These are phyloP conservation scores for Babesia sp. DNA, from an alignment of 169 alveolate genomes.

Conservation along the genomic window DNA sequence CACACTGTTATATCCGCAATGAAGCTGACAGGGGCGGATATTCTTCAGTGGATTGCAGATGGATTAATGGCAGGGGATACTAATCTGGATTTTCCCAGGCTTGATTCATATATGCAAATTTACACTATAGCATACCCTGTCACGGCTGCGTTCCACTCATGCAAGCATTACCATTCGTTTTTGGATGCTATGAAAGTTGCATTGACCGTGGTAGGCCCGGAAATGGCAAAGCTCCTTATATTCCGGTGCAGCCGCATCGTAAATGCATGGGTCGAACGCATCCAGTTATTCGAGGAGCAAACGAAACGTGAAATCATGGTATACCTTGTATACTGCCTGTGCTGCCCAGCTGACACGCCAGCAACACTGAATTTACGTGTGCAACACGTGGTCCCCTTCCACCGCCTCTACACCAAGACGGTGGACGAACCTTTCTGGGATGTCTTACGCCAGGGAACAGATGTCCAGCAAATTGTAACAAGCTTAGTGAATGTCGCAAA, in stretches of 20 bases:
- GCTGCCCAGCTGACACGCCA: constrained; percentile 19
- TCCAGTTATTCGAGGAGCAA: constrained; percentile 33
- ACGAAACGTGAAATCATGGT: constrained; percentile 29
- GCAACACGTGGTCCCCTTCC: constrained; percentile 55
- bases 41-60: constrained; percentile 14
- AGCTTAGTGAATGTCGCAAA: constrained; percentile 10
- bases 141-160: constrained; percentile 25
- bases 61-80: constrained; percentile 15
- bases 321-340: constrained; percentile 34
- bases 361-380: neutral
- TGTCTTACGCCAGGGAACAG: constrained; percentile 8
- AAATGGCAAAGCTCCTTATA: constrained; percentile 28
- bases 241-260: constrained; percentile 56
- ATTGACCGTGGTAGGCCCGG: neutral
- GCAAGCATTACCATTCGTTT: constrained; percentile 35
- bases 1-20: constrained; percentile 33
- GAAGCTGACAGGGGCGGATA: constrained; percentile 17
- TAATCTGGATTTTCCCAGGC: neutral
- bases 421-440: constrained; percentile 61
- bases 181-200: constrained; percentile 14
- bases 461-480: neutral
- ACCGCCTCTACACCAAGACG: constrained; percentile 50
- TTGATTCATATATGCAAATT: constrained; percentile 47
- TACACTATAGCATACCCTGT: constrained; percentile 38
- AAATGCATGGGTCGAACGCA: constrained; percentile 44